These are phyloP conservation scores for Udeniomyces megalosporus DNA, from an alignment of 768 basidiomycete genomes.

Conservation along the genomic window DNA sequence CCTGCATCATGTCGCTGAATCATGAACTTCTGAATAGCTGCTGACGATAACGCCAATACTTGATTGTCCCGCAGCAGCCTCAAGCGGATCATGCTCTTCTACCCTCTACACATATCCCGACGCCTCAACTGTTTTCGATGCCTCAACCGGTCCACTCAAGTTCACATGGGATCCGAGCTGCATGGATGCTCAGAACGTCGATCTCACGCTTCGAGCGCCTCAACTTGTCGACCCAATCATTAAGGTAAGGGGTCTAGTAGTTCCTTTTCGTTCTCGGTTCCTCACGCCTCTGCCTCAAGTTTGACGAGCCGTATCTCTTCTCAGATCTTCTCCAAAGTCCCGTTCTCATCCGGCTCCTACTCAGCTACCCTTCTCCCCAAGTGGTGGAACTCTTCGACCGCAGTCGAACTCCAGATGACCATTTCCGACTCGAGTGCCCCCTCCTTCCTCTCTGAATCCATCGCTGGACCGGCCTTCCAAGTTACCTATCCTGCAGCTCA, in stretches of 20 bases:
- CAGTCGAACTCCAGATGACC: not conserved
- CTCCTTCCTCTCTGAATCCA: not conserved
- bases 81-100: not conserved
- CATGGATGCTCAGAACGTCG: not conserved
- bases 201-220: conserved; percentile 1
- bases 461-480: not conserved
- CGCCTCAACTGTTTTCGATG: not conserved
- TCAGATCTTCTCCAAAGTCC: not conserved
- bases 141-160: not conserved
- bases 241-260: not conserved
- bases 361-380: conserved; percentile 1
- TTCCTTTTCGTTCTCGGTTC: not conserved
- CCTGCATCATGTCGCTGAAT: not conserved
- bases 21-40: not conserved
- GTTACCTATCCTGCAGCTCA: conserved; percentile 1
- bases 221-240: not conserved
- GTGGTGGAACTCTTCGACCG: not conserved
- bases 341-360: not conserved
- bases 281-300: not conserved
- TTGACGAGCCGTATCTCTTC: no score
- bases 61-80: not conserved
- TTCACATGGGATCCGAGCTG: conserved; percentile 8
- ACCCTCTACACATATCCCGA: conserved; percentile 6
- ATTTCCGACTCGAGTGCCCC: not conserved
- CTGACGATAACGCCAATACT: not conserved